Percentiles rank a stretch among this genome's conserved stretches.
Evolutionary conservation across 331 rosid species (phyloP).

Genomic region (Spiraea crenata): DNA sequence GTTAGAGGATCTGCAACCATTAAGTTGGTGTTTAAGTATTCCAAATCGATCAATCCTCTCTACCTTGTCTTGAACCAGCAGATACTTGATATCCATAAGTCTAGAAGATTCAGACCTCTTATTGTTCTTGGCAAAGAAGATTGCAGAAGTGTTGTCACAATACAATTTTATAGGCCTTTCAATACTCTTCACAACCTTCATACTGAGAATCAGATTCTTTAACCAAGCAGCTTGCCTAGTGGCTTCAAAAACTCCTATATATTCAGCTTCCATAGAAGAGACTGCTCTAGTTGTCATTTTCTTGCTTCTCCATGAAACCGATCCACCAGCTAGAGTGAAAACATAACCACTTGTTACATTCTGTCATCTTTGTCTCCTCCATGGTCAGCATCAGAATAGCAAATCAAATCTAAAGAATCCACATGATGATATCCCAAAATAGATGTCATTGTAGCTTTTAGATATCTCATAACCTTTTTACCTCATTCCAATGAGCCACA

Average conservation of each 20-base stretch:
- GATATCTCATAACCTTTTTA: background rate
- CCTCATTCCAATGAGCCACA: background rate
- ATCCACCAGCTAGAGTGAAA: background rate
- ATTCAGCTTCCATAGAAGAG: background rate
- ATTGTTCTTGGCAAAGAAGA: background rate
- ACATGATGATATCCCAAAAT: background rate
- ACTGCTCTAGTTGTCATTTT: background rate
- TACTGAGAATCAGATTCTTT: background rate
- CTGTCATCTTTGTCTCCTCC: background rate
- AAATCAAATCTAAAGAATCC: background rate
- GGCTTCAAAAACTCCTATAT: background rate
- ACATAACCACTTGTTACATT: background rate
- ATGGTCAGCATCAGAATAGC: background rate
- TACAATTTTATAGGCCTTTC: background rate
- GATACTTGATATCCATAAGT: background rate
- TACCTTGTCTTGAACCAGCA: background rate
- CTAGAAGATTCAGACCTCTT: background rate
- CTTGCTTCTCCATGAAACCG: background rate
- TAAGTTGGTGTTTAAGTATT: background rate
- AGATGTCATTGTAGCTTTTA: background rate
- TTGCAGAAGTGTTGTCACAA: background rate
- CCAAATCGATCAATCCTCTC: background rate
- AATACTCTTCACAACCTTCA: background rate
- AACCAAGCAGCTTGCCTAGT: background rate
- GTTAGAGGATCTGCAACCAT: background rate